These are phyloP conservation scores for Cutaneotrichosporon dermatis DNA, from an alignment of 1,284 basidiomycete genomes.

Conservation along the genomic window DNA sequence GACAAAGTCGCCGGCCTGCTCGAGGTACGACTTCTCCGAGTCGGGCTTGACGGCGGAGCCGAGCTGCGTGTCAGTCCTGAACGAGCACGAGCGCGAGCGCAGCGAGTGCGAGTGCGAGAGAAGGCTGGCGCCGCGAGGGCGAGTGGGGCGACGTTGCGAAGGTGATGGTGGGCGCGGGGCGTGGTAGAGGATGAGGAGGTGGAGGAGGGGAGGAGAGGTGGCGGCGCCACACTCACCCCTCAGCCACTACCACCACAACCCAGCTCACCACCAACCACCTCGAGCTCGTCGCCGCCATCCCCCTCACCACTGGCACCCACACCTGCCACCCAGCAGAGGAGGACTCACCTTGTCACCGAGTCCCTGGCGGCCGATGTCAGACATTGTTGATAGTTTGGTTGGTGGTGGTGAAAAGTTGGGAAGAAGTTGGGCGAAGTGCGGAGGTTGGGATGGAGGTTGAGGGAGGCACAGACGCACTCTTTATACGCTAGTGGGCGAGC, in stretches of 20 bases:
- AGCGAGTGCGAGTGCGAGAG: too few species aligned
- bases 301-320: too few species aligned
- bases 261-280: too few species aligned
- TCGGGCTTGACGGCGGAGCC: conserved; percentile 42
- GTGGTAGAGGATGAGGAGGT: too few species aligned
- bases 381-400: conserved; percentile 10
- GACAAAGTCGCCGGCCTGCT: conserved; percentile 42
- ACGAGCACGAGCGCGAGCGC: too few species aligned
- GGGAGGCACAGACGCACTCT: not conserved
- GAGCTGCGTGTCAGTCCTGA: conserved; percentile 11
- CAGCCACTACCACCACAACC: too few species aligned
- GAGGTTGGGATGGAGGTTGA: not conserved
- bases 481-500: not conserved
- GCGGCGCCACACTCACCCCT: too few species aligned
- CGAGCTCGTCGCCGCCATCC: too few species aligned
- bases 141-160: too few species aligned
- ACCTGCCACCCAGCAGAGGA: not conserved
- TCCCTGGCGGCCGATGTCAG: conserved; percentile 35
- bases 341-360: conserved; percentile 39
- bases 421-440: not conserved
- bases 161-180: not conserved
- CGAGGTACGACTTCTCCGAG: conserved; percentile 46
- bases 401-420: not conserved
- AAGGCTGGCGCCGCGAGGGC: too few species aligned
- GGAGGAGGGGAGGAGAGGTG: too few species aligned